phyloP scores from a whole-genome alignment of 805 yeast species.

The Candida methanosorbosa region DNA sequence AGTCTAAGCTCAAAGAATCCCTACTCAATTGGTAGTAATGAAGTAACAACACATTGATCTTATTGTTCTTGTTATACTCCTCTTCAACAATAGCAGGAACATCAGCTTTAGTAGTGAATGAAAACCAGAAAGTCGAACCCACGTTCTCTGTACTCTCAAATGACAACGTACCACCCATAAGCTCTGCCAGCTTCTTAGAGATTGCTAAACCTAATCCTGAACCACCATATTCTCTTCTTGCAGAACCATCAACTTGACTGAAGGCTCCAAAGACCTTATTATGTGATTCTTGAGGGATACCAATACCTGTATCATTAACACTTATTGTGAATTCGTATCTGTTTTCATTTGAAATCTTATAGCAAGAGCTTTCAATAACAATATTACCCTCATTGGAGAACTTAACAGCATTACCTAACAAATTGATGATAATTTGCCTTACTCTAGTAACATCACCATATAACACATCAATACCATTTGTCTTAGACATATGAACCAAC shows the following conservation, averaged over 20 bases:
- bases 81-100: not conserved
- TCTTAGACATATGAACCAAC: slow-evolving; percentile 33
- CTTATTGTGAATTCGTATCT: slow-evolving; percentile 30
- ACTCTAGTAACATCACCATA: slow-evolving; percentile 42
- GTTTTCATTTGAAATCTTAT: slow-evolving; percentile 22
- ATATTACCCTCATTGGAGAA: slow-evolving; percentile 38
- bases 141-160: slow-evolving; percentile 36
- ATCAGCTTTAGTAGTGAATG: slow-evolving; percentile 22
- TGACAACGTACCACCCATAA: slow-evolving; percentile 59
- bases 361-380: slow-evolving; percentile 22
- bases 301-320: slow-evolving; percentile 46
- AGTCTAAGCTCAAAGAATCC: slow-evolving; percentile 23
- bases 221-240: slow-evolving; percentile 43
- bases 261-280: slow-evolving; percentile 42
- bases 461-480: slow-evolving; percentile 29
- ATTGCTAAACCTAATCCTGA: slow-evolving; percentile 77
- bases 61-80: not conserved
- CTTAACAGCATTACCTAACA: slow-evolving; percentile 46
- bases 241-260: slow-evolving; percentile 48
- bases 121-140: slow-evolving; percentile 38
- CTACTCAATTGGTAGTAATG: slow-evolving; percentile 25
- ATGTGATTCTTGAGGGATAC: slow-evolving; percentile 37
- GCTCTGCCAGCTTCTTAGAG: slow-evolving; percentile 80
- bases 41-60: slow-evolving; percentile 22
- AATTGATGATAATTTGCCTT: slow-evolving; percentile 41